Evolutionary conservation across 2,329 filamentous ascomycete genomes (phyloP).

Genomic region (Colletotrichum godetiae): DNA sequence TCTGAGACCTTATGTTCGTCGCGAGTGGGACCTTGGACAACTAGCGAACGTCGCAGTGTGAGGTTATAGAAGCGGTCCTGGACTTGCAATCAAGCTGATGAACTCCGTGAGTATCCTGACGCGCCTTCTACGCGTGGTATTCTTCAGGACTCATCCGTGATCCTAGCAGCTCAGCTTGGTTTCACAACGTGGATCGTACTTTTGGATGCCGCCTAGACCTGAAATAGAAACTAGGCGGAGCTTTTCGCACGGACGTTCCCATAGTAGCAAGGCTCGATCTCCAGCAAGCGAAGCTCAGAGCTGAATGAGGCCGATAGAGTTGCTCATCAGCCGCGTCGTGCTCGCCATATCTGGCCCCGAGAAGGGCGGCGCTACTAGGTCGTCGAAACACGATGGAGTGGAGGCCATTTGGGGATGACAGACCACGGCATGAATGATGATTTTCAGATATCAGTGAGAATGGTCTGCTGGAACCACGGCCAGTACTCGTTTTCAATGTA

Average conservation of each 20-base stretch:
- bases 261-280: not conserved
- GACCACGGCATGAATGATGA: not conserved
- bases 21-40: not conserved
- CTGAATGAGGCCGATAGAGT: not conserved
- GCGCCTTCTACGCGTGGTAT: not conserved
- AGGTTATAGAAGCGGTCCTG: not conserved
- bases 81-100: not conserved
- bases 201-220: not conserved
- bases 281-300: not conserved
- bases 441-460: not conserved
- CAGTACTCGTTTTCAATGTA: slow-evolving; percentile 35
- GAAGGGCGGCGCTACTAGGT: not conserved
- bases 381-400: not conserved
- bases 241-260: not conserved
- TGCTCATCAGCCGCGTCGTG: not conserved
- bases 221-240: not conserved
- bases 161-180: not conserved
- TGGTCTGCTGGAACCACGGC: slow-evolving; percentile 11
- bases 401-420: not conserved
- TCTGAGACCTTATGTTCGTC: not conserved
- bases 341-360: not conserved
- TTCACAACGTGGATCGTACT: not conserved
- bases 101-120: not conserved
- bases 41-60: not conserved
- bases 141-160: not conserved